These are phyloP conservation scores for Lentinula raphanica DNA, from an alignment of 768 basidiomycete species.

Conservation along the genomic window DNA sequence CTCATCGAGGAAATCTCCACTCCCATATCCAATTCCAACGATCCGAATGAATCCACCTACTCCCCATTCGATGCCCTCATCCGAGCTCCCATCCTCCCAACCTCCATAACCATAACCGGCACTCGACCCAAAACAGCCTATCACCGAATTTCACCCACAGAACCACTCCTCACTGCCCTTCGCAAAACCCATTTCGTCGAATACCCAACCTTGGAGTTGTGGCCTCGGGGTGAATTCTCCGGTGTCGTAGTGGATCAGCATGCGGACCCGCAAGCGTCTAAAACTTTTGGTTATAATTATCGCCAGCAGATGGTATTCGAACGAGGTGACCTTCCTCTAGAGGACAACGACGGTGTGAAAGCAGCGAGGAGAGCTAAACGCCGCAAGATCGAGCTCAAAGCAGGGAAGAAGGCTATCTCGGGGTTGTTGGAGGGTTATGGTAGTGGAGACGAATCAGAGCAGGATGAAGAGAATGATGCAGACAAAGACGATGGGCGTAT, in stretches of 20 bases:
- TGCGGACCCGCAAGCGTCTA: slow-evolving; percentile 15
- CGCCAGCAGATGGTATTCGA: neutral
- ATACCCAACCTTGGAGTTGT: slow-evolving; percentile 78
- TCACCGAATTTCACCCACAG: slow-evolving; percentile 50
- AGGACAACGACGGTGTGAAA: slow-evolving; percentile 16
- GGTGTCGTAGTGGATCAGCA: slow-evolving; percentile 54
- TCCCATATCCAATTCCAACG: neutral
- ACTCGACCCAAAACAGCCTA: slow-evolving; percentile 33
- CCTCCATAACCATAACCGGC: slow-evolving; percentile 9
- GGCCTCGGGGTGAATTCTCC: slow-evolving; percentile 51
- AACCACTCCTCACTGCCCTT: slow-evolving; percentile 44
- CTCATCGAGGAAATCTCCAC: slow-evolving; percentile 30
- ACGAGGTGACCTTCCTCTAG: neutral
- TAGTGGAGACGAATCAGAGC: slow-evolving; percentile 37
- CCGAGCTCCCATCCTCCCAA: slow-evolving; percentile 34
- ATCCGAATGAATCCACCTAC: slow-evolving; percentile 47
- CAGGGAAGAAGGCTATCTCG: slow-evolving; percentile 49
- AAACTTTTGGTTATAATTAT: slow-evolving; percentile 26
- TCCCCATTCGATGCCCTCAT: slow-evolving; percentile 57
- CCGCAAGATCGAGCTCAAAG: slow-evolving; percentile 46
- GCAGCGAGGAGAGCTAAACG: slow-evolving; percentile 44
- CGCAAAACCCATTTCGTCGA: slow-evolving; percentile 69
- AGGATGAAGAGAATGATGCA: slow-evolving; percentile 28
- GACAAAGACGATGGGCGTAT: slow-evolving; percentile 23
- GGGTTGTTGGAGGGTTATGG: slow-evolving; percentile 60